Evolutionary conservation across 2,329 filamentous ascomycete species (phyloP).

Genomic region (Plenodomus biglobosus): DNA sequence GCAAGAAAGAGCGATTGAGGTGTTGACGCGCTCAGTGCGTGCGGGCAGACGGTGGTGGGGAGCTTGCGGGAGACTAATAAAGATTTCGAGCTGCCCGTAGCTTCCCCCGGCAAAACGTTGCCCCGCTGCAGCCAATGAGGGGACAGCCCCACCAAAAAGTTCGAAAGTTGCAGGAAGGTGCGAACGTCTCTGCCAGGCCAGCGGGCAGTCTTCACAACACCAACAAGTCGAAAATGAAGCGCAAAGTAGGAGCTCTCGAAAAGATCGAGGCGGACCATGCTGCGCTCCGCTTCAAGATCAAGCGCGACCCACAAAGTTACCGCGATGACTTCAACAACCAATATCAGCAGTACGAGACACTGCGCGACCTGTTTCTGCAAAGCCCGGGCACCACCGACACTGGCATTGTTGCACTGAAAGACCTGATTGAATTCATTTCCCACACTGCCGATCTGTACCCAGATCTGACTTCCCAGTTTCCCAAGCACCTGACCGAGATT

Average conservation of each 20-base stretch:
- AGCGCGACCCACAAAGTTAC: constrained; percentile 67
- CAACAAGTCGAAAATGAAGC: constrained; percentile 65
- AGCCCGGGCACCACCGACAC: constrained; percentile 77
- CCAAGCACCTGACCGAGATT: constrained; percentile 78
- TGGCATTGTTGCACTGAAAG: constrained; percentile 80
- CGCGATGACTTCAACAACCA: constrained; percentile 80
- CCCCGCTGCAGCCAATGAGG: constrained; percentile 14
- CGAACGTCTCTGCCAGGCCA: neutral
- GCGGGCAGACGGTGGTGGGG: neutral
- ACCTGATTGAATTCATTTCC: constrained; percentile 89
- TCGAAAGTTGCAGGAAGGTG: constrained; percentile 13
- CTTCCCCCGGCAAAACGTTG: constrained; percentile 16
- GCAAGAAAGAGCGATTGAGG: neutral
- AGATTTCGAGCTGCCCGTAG: constrained; percentile 8
- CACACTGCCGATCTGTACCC: constrained; percentile 95
- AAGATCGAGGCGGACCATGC: constrained; percentile 79
- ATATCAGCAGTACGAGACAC: constrained; percentile 87
- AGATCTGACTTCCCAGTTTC: constrained; percentile 73
- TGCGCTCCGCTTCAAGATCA: constrained; percentile 88
- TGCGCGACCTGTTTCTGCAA: constrained; percentile 86
- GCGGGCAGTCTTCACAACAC: neutral
- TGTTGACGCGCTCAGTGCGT: constrained; percentile 6
- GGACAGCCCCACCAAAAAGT: constrained; percentile 19
- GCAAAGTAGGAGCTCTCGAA: constrained; percentile 88
- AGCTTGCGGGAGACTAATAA: neutral